Conservation (phyloP, 2,329 filamentous ascomycete genomes). For the Fusarium veterinarium region DNA sequence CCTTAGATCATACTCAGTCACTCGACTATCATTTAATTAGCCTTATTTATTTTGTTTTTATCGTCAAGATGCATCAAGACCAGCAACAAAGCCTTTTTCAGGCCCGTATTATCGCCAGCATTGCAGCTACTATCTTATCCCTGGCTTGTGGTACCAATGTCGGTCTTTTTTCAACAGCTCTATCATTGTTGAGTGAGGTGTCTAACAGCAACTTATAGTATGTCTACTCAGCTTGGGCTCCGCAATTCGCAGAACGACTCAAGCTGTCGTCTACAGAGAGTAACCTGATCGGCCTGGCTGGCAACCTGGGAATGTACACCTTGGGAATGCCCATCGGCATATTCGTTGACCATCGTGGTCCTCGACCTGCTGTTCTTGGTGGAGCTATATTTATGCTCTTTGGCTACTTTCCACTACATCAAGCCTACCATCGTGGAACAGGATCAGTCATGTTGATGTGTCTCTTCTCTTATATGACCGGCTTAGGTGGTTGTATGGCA, state of each 20-base stretch:
- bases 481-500: conserved; percentile 89
- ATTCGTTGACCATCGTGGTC: conserved; percentile 84
- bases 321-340: conserved; percentile 90
- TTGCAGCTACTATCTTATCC: conserved; percentile 85
- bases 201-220: conserved; percentile 69
- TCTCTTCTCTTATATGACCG: conserved; percentile 86
- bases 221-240: conserved; percentile 97
- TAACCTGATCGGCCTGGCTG: conserved; percentile 88
- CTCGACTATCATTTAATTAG: not conserved
- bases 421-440: conserved; percentile 77
- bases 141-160: conserved; percentile 95
- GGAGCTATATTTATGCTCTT: conserved; percentile 78
- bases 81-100: conserved; percentile 60
- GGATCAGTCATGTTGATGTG: conserved; percentile 74
- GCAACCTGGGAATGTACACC: conserved; percentile 94
- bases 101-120: conserved; percentile 82
- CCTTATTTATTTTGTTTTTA: not conserved
- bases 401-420: conserved; percentile 88
- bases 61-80: conserved; percentile 39
- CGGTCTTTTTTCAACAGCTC: conserved; percentile 48
- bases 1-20: not conserved
- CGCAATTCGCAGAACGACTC: conserved; percentile 89
- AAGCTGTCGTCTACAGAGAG: conserved; percentile 91
- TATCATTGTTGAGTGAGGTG: not conserved
- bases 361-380: conserved; percentile 79